A percentile compares a stretch with the other conserved stretches of the same genome.
Evolutionary conservation across 768 basidiomycete species (phyloP).

Genomic region (Calocera cornea): DNA sequence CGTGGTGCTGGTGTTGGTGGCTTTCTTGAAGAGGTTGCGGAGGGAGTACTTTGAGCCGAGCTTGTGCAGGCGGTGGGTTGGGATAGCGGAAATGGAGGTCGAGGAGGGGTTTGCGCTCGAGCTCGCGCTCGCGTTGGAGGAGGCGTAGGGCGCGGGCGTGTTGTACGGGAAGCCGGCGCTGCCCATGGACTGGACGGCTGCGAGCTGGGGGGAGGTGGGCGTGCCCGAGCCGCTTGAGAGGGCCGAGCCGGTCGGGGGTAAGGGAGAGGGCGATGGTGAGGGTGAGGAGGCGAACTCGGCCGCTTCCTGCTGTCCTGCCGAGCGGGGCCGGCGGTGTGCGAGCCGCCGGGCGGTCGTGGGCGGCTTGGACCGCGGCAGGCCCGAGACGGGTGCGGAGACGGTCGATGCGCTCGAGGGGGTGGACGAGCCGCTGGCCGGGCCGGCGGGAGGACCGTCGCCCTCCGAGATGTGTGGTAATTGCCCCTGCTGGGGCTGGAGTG

Average conservation of each 20-base stretch:
- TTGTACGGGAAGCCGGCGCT: not conserved
- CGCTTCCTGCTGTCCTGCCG: not conserved
- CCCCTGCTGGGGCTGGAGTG: not conserved
- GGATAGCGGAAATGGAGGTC: slow-evolving; percentile 5
- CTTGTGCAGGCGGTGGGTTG: slow-evolving; percentile 22
- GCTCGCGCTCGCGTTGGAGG: not conserved
- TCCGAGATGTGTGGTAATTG: not conserved
- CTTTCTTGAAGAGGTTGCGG: slow-evolving; percentile 58
- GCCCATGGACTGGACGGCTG: not conserved
- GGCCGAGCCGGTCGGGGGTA: slow-evolving; percentile 21
- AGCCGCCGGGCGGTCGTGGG: not conserved
- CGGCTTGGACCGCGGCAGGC: not conserved
- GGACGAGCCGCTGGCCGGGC: not conserved
- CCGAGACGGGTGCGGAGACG: not conserved
- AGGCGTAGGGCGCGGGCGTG: not conserved
- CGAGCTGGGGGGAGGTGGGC: slow-evolving; percentile 48
- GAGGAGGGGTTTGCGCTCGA: slow-evolving; percentile 5
- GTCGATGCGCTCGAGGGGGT: not conserved
- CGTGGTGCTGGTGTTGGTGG: too few relatives aligned
- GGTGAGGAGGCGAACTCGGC: slow-evolving; percentile 30
- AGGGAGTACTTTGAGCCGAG: slow-evolving; percentile 61
- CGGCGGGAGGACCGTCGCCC: not conserved
- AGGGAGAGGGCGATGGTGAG: slow-evolving; percentile 40
- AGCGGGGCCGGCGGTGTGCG: not conserved
- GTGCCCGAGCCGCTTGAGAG: slow-evolving; percentile 26